These are phyloP conservation scores for Paxillus ammoniavirescens DNA, from an alignment of 768 basidiomycete species.

Conservation along the genomic window DNA sequence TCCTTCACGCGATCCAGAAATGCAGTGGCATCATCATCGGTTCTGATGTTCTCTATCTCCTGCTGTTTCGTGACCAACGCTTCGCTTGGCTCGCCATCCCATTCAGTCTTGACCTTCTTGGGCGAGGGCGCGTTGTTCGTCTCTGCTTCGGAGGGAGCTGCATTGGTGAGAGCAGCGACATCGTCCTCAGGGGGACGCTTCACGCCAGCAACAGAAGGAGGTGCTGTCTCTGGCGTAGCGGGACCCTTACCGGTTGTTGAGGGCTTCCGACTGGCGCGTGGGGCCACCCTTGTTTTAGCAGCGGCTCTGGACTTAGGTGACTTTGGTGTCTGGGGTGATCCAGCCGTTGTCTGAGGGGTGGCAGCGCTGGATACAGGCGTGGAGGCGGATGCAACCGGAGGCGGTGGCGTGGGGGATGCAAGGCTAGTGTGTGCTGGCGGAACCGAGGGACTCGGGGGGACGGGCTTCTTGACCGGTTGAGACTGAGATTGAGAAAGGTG, in stretches of 20 bases:
- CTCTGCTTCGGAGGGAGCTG: conserved; percentile 32
- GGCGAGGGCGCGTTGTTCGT: conserved; percentile 58
- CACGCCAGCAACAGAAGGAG: conserved; percentile 28
- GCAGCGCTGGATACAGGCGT: conserved; percentile 50
- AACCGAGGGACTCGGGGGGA: conserved; percentile 24
- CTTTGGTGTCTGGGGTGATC: conserved; percentile 67
- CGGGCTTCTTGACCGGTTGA: conserved; percentile 17
- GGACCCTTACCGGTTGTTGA: conserved; percentile 32
- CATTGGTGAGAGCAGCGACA: conserved; percentile 21
- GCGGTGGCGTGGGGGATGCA: conserved; percentile 44
- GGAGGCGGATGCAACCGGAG: conserved; percentile 39
- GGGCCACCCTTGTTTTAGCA: conserved; percentile 43
- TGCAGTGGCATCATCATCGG: conserved; percentile 60
- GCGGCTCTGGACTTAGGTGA: conserved; percentile 62
- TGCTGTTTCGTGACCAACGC: conserved; percentile 41
- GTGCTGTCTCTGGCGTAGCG: conserved; percentile 35
- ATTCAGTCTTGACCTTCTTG: conserved; percentile 70
- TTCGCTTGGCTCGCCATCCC: conserved; percentile 60
- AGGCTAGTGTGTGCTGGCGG: conserved; percentile 10
- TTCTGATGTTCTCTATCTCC: conserved; percentile 49
- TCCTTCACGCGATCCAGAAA: conserved; percentile 67
- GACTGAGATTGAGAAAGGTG: conserved; percentile 6
- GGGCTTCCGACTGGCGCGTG: conserved; percentile 26
- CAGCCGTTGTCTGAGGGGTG: conserved; percentile 39
- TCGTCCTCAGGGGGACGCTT: conserved; percentile 37